Evolutionary conservation across 441 rosid genomes (phyloP), one percentile per base, ranked within the genome.

Genomic region (Euphorbia celastroides): DNA sequence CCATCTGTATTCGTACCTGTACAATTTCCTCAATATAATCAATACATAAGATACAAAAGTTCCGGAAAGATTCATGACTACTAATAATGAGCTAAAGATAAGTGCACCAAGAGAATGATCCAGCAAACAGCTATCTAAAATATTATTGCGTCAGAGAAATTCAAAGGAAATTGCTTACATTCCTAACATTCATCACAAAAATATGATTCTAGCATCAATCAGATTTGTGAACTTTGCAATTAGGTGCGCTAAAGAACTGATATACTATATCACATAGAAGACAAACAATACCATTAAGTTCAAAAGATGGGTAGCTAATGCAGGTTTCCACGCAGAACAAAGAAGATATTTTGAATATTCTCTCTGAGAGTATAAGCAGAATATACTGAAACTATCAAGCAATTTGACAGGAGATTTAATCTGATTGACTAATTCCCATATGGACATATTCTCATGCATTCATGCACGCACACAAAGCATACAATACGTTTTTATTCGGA

Each of bases 1-100:
- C 98, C 98, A 93, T 81, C 98, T 81, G 75, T 93, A 90, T 54
- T 93, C 98, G 19, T 93, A 93, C 84, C 98, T 90, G 84, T 57
- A 70, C 75, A 48, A 17, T 38, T 62, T 32, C 67, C 68, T 57
- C 56, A 51, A 61, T 66, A 51, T 48, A 69, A 62, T 25, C 41
- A 77, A 57, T 61, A 65, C 12, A 25, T 60, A 48, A 69, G 26
- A 54, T 19, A 55, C 20, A 62, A 34, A 38, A 22, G 48, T n/a
- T 8, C 30, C 38, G 38, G 51, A 66, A 51, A 30, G 14, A 13
- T 20, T 44, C 55, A 22, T 14, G 38, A 22, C 41, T 27, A 13
- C 55, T 56, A n/a, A 42, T 7, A 41, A 62, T 48, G 38, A 42
- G 68, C 66, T 62, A 19, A 56, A 23, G 11, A 32, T 42, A 54